Base-by-base conservation (phyloP, 257 asterid species). In the Fraxinus pennsylvanica region DNA sequence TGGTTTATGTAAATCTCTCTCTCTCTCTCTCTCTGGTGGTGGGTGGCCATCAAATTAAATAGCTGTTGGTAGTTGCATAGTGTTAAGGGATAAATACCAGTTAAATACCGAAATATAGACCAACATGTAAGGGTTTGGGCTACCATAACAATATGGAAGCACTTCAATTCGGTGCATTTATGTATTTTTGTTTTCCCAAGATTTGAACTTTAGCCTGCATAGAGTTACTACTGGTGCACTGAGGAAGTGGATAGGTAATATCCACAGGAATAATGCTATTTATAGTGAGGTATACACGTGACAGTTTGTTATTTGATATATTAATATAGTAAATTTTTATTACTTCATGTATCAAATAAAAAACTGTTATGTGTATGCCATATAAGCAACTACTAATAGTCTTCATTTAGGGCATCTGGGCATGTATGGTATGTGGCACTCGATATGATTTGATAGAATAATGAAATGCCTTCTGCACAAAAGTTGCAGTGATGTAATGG, bases 41-140 rank as follows among this genome's bases (percentile, higher is more conserved):
- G 80, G 86, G 81, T 67, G 74, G 43, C 78, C 9, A 35, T 22
- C 82, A 80, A 59, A 74, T 78, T 81, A 74, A 71, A 67, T 47
- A 65, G 76, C 19, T 74, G 83, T 80, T 3, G 57, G 57, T 79
- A 72, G 89, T 82, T 85, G 89, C 35, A 32, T 32, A 3, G 35
- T 30, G 33, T 30, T 30, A 30, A 30, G 33, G 3, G 33, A 30
- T 30, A 30, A 30, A 30, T 30, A 30, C 2, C 3, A 32, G 5
- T 32, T 32, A 0, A 3, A 3, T 32, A 32, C 5, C 35, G 35
- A 32, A 32, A 32, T 32, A 32, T 4, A 32, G 35, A 32, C 5
- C 35, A 3, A 32, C 35, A 32, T 32, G 35, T 32, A 32, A 32
- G 35, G 5, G 0, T 32, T 32, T 32, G 35, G 5, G 0, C 35